Evolutionary conservation across 192 early-diverging fungal species (phyloP).

Genomic region (Globomyces pollinis-pini): DNA sequence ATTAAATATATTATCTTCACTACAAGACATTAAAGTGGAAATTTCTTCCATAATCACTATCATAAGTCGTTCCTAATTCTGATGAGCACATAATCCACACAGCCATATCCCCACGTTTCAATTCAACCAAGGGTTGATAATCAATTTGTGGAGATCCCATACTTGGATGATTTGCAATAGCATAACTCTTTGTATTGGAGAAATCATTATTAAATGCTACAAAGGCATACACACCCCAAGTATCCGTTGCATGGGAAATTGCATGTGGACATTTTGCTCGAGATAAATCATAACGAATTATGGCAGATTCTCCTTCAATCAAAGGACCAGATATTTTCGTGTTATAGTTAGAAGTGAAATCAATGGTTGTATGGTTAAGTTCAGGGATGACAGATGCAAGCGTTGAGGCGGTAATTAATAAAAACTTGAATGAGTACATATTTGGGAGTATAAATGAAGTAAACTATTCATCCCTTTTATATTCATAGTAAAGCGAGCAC

Average conservation of each 20-base stretch:
- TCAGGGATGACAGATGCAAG: too few relatives aligned
- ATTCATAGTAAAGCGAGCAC: too few relatives aligned
- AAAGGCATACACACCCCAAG: neutral
- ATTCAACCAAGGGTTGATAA: neutral
- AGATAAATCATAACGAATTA: neutral
- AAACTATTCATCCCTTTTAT: too few relatives aligned
- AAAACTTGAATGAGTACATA: too few relatives aligned
- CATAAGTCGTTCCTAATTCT: neutral
- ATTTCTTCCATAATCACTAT: neutral
- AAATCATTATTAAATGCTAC: conserved; percentile 1
- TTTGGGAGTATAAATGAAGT: too few relatives aligned
- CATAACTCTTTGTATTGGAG: neutral
- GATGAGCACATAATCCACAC: conserved; percentile 1
- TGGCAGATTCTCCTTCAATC: neutral
- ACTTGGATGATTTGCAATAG: neutral
- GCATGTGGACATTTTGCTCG: neutral
- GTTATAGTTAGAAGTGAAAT: neutral
- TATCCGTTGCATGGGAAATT: neutral
- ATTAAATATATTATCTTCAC: too few relatives aligned
- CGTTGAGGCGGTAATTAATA: too few relatives aligned
- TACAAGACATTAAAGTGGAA: neutral
- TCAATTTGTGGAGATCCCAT: neutral
- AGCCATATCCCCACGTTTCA: neutral
- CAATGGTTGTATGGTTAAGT: neutral
- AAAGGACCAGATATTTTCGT: neutral